phyloP scores from a whole-genome alignment of 2,329 filamentous ascomycete genomes.

The Epichloe festucae region DNA sequence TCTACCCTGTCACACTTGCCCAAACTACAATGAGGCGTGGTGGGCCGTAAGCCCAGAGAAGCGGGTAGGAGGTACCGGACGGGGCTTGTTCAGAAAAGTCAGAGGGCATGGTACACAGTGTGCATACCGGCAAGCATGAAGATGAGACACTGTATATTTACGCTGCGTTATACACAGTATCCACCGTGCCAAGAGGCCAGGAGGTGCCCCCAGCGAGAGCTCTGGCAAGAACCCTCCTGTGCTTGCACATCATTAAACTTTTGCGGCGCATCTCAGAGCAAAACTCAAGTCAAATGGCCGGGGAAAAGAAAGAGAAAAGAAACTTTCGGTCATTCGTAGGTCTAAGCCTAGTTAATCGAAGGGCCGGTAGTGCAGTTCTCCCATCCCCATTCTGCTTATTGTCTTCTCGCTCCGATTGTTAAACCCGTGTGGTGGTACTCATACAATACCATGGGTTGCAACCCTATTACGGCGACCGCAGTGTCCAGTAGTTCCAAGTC shows the following conservation, averaged over 20 bases:
- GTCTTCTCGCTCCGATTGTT: no score
- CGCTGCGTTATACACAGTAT: neutral
- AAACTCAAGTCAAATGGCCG: neutral
- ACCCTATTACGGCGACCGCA: neutral
- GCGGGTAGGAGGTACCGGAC: neutral
- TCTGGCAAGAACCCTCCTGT: neutral
- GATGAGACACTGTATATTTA: neutral
- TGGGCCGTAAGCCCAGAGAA: conserved; percentile 8
- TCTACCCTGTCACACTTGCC: conserved; percentile 22
- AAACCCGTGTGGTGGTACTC: neutral
- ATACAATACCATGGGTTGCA: neutral
- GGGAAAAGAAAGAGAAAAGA: neutral
- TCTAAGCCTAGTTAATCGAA: no score
- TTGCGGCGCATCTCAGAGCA: neutral
- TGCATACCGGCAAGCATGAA: neutral
- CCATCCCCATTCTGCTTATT: no score
- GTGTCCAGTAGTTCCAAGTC: neutral
- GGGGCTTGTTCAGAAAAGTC: neutral
- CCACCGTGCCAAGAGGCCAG: no score
- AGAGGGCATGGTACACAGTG: conserved; percentile 3
- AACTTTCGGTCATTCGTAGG: no score
- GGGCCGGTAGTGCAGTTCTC: no score
- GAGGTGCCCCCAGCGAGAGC: no score
- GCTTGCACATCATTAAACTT: neutral
- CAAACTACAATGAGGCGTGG: conserved; percentile 16